These are phyloP conservation scores for Berkeleyomyces basicola DNA, from an alignment of 2,329 filamentous ascomycete species.

Conservation along the genomic window DNA sequence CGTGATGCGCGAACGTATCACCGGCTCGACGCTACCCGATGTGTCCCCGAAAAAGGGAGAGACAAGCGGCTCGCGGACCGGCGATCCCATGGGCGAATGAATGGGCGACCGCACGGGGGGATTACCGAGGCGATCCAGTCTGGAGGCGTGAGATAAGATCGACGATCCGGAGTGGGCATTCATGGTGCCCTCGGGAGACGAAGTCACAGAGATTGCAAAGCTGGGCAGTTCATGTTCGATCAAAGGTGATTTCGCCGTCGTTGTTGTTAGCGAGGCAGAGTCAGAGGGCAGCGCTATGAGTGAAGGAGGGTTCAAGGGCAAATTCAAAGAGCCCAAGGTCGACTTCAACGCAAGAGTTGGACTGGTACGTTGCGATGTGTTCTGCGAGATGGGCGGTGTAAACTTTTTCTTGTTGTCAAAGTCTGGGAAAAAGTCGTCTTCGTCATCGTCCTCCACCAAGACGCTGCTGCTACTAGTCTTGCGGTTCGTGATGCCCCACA, in stretches of 20 bases:
- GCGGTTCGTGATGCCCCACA: constrained; percentile 29
- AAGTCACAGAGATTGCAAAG: background rate
- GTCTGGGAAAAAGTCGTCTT: constrained; percentile 36
- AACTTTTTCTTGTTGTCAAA: constrained; percentile 27
- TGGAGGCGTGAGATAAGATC: background rate
- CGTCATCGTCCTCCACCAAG: constrained; percentile 27
- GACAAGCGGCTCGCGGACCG: background rate
- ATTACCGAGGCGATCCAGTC: constrained; percentile 3
- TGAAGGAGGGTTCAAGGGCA: constrained; percentile 5
- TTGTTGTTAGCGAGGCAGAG: background rate
- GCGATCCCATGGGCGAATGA: constrained; percentile 13
- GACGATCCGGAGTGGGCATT: background rate
- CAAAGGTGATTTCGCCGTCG: background rate
- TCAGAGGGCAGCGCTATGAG: constrained; percentile 1
- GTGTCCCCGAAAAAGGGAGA: constrained; percentile 6
- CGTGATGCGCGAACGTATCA: constrained; percentile 8
- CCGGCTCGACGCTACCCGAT: background rate
- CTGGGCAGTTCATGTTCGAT: background rate
- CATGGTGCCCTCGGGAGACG: background rate
- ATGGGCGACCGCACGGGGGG: constrained; percentile 11
- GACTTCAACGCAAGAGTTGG: constrained; percentile 5
- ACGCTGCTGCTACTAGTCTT: constrained; percentile 18
- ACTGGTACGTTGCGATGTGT: constrained; percentile 9
- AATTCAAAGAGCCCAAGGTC: background rate
- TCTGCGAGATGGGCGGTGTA: constrained; percentile 10